These are phyloP conservation scores for Claviceps sorghi DNA, from an alignment of 2,329 filamentous ascomycete genomes.

Conservation along the genomic window DNA sequence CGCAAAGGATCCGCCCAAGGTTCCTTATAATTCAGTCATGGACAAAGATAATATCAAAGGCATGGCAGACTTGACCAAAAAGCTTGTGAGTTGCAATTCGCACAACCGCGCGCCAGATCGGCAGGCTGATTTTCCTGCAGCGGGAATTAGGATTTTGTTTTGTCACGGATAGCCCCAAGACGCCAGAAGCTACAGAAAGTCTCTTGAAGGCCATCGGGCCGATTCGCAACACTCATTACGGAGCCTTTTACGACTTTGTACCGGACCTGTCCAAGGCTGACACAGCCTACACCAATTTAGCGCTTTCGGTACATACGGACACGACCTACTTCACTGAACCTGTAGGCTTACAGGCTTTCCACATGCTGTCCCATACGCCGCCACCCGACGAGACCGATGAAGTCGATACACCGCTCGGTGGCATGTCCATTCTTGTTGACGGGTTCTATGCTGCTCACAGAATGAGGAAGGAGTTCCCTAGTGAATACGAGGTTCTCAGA, in stretches of 20 bases:
- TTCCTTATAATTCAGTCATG: conserved; percentile 49
- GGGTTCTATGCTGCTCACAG: conserved; percentile 59
- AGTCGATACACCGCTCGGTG: conserved; percentile 36
- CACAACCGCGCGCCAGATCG: background rate
- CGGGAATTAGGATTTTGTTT: conserved; percentile 62
- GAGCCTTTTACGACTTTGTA: conserved; percentile 66
- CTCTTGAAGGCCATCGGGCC: conserved; percentile 72
- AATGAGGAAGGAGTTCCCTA: conserved; percentile 37
- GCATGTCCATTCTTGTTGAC: conserved; percentile 71
- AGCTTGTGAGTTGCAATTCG: conserved; percentile 38
- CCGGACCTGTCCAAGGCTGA: conserved; percentile 78
- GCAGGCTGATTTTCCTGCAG: conserved; percentile 28
- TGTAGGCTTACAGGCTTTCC: conserved; percentile 80
- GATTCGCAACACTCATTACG: conserved; percentile 84
- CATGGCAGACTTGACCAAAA: conserved; percentile 46
- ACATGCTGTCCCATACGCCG: conserved; percentile 61
- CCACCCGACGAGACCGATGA: conserved; percentile 19
- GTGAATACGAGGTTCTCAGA: conserved; percentile 43
- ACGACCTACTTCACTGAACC: conserved; percentile 94
- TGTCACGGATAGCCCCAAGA: conserved; percentile 50
- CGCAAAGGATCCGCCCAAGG: conserved; percentile 36
- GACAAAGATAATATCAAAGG: conserved; percentile 27
- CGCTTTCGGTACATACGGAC: conserved; percentile 77
- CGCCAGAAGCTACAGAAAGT: conserved; percentile 56
- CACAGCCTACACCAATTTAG: conserved; percentile 79